Percentiles rank a stretch among this genome's conserved stretches.
These are phyloP conservation scores for Rhodomyrtus tomentosa DNA, from an alignment of 345 rosid genomes.

Conservation along the genomic window DNA sequence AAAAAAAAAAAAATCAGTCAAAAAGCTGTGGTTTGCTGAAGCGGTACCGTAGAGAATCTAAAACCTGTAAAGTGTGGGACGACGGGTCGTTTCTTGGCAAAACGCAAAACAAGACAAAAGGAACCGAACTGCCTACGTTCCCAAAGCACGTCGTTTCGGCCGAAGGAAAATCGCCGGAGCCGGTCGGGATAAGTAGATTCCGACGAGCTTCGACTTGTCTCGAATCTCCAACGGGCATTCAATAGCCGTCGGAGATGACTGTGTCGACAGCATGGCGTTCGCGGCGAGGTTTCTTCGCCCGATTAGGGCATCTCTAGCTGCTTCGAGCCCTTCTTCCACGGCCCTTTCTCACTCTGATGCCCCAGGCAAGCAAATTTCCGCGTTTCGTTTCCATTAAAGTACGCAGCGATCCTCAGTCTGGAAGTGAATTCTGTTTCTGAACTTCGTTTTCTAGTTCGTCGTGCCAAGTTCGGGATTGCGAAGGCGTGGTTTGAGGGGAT, in stretches of 20 bases:
- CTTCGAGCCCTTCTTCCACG: background rate
- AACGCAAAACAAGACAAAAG: background rate
- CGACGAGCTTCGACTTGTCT: background rate
- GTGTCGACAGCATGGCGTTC: background rate
- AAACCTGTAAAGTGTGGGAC: background rate
- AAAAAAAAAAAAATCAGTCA: too few relatives aligned
- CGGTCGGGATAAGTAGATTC: background rate
- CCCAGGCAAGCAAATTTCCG: background rate
- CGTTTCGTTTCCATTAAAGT: background rate
- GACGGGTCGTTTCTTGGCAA: background rate
- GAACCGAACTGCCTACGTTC: background rate
- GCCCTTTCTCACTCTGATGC: background rate
- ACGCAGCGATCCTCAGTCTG: background rate
- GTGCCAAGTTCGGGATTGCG: background rate
- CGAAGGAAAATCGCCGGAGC: background rate
- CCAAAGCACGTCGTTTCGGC: background rate
- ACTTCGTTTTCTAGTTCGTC: background rate
- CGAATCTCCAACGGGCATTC: background rate
- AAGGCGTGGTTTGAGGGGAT: constrained; percentile 10
- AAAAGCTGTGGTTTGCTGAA: background rate
- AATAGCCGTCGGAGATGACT: background rate
- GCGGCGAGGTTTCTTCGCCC: constrained; percentile 1
- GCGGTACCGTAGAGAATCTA: background rate
- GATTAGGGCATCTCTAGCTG: constrained; percentile 1
- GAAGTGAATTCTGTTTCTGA: background rate